Evolutionary conservation across 805 yeast species (phyloP).

Genomic region (Yamadazyma tumulicola): DNA sequence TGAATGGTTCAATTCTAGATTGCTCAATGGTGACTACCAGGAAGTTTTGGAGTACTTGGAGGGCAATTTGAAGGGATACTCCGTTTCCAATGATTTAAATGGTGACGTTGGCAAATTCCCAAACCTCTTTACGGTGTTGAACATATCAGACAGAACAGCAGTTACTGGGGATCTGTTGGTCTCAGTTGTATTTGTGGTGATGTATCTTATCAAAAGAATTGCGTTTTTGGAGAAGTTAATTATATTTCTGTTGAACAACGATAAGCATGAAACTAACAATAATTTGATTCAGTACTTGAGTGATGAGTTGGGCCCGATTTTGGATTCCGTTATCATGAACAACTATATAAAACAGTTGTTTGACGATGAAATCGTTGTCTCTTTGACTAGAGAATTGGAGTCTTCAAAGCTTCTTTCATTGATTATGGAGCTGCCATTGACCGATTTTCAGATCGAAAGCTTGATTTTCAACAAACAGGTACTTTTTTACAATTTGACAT

Average conservation of each 20-base stretch:
- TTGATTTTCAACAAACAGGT: constrained; percentile 11
- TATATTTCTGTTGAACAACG: constrained; percentile 7
- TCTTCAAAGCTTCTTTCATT: constrained; percentile 20
- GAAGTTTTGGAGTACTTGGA: constrained; percentile 8
- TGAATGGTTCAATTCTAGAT: constrained; percentile 8
- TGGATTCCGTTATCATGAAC: constrained; percentile 18
- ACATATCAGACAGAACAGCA: neutral
- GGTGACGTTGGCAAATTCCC: constrained; percentile 6
- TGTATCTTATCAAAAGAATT: constrained; percentile 24
- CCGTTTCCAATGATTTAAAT: neutral
- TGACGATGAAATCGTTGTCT: constrained; percentile 11
- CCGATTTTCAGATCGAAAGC: constrained; percentile 8
- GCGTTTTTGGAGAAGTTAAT: constrained; percentile 19
- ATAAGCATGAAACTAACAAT: constrained; percentile 7
- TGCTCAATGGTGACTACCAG: constrained; percentile 10
- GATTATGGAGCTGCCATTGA: constrained; percentile 16
- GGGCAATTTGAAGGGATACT: constrained; percentile 5
- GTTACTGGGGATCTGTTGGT: constrained; percentile 4
- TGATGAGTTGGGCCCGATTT: constrained; percentile 23
- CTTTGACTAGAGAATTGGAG: constrained; percentile 25
- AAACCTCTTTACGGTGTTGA: constrained; percentile 5
- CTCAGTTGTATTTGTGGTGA: constrained; percentile 4
- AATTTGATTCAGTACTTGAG: constrained; percentile 20
- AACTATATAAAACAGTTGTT: constrained; percentile 10
- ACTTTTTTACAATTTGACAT: constrained; percentile 6